Base-by-base conservation (phyloP, 129 eudicot genomes). In the Arctium lappa region DNA sequence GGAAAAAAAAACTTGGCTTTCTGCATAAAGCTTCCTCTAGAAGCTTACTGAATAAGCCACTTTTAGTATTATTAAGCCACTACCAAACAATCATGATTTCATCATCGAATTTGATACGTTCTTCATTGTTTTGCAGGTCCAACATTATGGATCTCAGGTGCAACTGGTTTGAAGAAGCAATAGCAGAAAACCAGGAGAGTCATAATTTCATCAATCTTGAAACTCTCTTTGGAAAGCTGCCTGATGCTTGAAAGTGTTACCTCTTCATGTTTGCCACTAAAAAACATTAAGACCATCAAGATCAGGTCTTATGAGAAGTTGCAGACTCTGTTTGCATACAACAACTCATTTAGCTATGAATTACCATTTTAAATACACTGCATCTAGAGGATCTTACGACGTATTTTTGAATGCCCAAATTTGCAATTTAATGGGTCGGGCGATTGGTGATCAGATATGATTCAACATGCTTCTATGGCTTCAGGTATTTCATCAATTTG, bases 171-270 rank as follows among this genome's bases (percentile, higher is more conserved):
- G 27, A 22, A 22, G 27, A n/a, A 22, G 27, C 27, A 0, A 53
- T 16, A 53, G 18, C 65, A 22, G 7, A 22, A 53, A 15, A 81
- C 5, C 37, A 73, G 42, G 81, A 48, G 32, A 9, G 13, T 6
- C 56, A 38, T 4, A 33, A 22, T 2, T 8, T 32, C 2, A 5
- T 81, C 3, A 40, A 6, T 69, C 86, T 22, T 22, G 60, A 36
- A 22, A 16, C 8, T 12, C 74, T 83, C 50, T 70, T 27, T 83
- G 73, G 78, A 70, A 83, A 77, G 62, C 46, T 83, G 82, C 13
- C 62, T 73, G 30, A 70, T 37, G 36, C 68, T 83, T 15, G 73
- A 70, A 70, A 39, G 12, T 13, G 16, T 48, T 13, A 11, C 12
- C n/a, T 48, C 60, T 48, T 48, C 60, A 2, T 2, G 60, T 48